phyloP scores from a whole-genome alignment of 2,329 filamentous ascomycete species.

The Paramyrothecium roridum region DNA sequence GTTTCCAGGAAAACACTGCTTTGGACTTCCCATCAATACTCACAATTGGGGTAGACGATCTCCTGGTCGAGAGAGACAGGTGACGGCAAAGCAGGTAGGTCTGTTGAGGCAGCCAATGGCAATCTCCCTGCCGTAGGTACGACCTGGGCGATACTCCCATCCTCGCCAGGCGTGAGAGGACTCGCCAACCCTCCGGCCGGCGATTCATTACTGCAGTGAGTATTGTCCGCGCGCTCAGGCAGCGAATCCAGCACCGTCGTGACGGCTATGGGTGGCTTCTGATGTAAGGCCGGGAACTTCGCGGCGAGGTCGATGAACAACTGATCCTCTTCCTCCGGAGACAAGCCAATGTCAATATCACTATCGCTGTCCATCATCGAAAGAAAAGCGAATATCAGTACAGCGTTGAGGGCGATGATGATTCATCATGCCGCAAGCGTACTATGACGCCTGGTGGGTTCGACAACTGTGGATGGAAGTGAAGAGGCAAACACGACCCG shows the following conservation, averaged over 20 bases:
- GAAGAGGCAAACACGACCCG: conserved; percentile 11
- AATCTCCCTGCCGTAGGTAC: background rate
- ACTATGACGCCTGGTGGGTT: background rate
- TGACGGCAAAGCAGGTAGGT: conserved; percentile 5
- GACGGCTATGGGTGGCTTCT: conserved; percentile 1
- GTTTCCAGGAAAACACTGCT: conserved; percentile 9
- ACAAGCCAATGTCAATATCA: conserved; percentile 46
- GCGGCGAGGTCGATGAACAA: conserved; percentile 30
- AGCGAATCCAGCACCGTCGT: conserved; percentile 1
- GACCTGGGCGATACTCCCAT: background rate
- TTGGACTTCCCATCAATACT: conserved; percentile 19
- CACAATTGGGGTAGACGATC: conserved; percentile 52
- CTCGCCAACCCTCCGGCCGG: background rate
- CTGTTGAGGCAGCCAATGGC: background rate
- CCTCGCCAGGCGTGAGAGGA: background rate
- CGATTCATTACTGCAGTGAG: conserved; percentile 1
- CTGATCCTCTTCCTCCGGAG: conserved; percentile 41
- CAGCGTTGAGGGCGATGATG: conserved; percentile 5
- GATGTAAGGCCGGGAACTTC: conserved; percentile 3
- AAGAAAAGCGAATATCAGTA: background rate
- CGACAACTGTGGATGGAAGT: conserved; percentile 1
- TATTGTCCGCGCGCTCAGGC: background rate
- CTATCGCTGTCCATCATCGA: conserved; percentile 29
- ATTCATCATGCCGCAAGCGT: conserved; percentile 14
- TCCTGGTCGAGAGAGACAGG: conserved; percentile 15